Base-by-base conservation (phyloP, 2,329 filamentous ascomycete genomes). In the Aureobasidium sp. region DNA sequence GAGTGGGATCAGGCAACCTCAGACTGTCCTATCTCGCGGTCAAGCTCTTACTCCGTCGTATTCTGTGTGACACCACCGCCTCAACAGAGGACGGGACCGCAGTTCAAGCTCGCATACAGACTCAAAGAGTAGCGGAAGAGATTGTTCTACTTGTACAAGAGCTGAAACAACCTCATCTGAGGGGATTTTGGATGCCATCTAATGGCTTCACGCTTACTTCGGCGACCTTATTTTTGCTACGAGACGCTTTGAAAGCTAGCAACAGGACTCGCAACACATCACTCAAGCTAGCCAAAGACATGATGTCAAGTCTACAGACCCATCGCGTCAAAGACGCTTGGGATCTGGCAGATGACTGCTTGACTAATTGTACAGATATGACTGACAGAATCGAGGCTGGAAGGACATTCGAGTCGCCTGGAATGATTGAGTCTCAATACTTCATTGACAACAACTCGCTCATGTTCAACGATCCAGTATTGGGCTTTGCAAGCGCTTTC, bases 11-110 rank as follows among this genome's bases (percentile, higher is more conserved):
- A 6, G 72, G 70, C 39, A 76, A 73, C 60, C 68, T 78, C 6
- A 75, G 71, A 69, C 73, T 78, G 47, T 76, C 72, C 49, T 76
- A 74, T 52, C 68, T 77, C 2, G 74, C 73, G 0, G 68, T 77
- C 36, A 69, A 71, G 12, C 68, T 77, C 8, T 68, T 77, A 0
- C 70, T 77, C n/a, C 44, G 52, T 3, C 37, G 52, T 2, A 41
- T 53, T 14, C 3, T 42, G 14, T 25, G 25, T 12, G 37, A 56
- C 36, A 22, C 52, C 8, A 14, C 2, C 5, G 14, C 20, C 7
- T 2, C 37, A 17, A 11, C 17, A 34, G n/a, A 56, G 5, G 9
- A 34, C 15, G 41, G 22, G 14, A 45, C 9, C 15, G 52, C 29
- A 17, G 27, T 20, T 8, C 52, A 56, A 34, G 49, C 49, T 34